Base-by-base conservation (phyloP, 2,329 filamentous ascomycete species). In the Fusarium sacchari region DNA sequence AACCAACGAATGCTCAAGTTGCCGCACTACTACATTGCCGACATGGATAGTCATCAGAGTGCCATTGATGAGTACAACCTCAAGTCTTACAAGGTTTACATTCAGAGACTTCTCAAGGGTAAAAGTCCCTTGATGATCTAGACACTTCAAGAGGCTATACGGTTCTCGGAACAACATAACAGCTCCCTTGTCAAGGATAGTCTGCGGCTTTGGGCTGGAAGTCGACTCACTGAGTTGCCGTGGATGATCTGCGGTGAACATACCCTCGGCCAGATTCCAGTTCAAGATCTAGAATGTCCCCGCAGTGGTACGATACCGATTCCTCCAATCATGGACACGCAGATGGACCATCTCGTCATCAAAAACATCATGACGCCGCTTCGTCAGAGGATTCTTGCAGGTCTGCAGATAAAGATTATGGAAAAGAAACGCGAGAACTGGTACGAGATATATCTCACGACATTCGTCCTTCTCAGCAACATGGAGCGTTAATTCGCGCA, bases 91-190 rank as follows among this genome's bases (percentile, higher is more conserved):
- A 28, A 22, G 5, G 44, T 47, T 6, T 47, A 47, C 0, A 30
- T 47, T 8, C 44, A 47, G 20, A 30, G 44, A 8, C 44, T 30
- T 17, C 20, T 47, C 9, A 30, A 30, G 3, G 44, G 44, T 1
- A 47, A 47, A 26, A 47, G 26, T n/a, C 14, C 26, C 0, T n/a
- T 47, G 44, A 47, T 47, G 44, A 12, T 47, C 2, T 47, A 26
- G 26, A 47, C 44, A 0, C 44, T 47, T 0, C 44, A 47, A 12
- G 44, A 47, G 10, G 44, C 44, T 0, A 47, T 47, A 0, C 20
- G 44, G 6, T 47, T 47, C 2, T 47, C 44, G 4, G 44, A 47
- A n/a, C 28, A 28, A 8, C 26, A 47, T 4, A 30, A 30, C 6
- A 47, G 44, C 44, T 47, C 44, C 1, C 26, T 47, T 30, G 44